These are phyloP conservation scores for Torulaspora globosa DNA, from an alignment of 1,139 yeast species.

Conservation along the genomic window DNA sequence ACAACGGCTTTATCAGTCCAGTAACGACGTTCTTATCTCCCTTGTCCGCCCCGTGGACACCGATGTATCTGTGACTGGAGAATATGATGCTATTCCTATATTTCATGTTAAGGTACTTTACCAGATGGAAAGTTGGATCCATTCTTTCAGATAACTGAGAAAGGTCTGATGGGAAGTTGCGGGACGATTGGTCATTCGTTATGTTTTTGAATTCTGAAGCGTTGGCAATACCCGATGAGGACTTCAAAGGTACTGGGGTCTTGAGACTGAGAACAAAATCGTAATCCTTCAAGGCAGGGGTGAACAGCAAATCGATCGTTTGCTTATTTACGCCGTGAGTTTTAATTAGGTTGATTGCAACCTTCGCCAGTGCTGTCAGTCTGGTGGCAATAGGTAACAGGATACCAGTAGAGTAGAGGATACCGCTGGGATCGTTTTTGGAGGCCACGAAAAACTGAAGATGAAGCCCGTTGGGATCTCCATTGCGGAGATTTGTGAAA, in stretches of 20 bases:
- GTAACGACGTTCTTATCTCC: constrained; percentile 53
- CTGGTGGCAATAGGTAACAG: constrained; percentile 80
- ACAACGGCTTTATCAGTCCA: constrained; percentile 73
- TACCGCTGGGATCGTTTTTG: constrained; percentile 77
- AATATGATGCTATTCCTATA: constrained; percentile 54
- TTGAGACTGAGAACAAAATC: constrained; percentile 68
- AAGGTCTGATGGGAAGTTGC: constrained; percentile 35
- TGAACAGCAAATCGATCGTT: constrained; percentile 56
- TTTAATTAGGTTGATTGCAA: constrained; percentile 56
- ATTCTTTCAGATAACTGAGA: constrained; percentile 39
- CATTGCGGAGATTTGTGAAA: constrained; percentile 61
- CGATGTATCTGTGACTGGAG: constrained; percentile 53
- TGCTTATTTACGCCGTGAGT: constrained; percentile 45
- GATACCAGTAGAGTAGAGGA: constrained; percentile 69
- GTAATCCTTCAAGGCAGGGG: constrained; percentile 79
- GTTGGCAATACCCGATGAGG: constrained; percentile 55
- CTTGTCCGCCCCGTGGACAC: constrained; percentile 45
- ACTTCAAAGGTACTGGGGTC: constrained; percentile 43
- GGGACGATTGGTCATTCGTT: constrained; percentile 33
- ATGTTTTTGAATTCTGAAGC: constrained; percentile 63
- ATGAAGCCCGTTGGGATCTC: constrained; percentile 76
- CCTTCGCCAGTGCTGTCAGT: constrained; percentile 80
- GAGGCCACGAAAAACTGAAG: constrained; percentile 81
- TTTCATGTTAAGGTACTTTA: constrained; percentile 53
- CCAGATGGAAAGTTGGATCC: constrained; percentile 55